Evolutionary conservation across 257 asterid genomes (phyloP), one percentile per base, ranked within the genome.

Genomic region (Craterostigma plantagineum): DNA sequence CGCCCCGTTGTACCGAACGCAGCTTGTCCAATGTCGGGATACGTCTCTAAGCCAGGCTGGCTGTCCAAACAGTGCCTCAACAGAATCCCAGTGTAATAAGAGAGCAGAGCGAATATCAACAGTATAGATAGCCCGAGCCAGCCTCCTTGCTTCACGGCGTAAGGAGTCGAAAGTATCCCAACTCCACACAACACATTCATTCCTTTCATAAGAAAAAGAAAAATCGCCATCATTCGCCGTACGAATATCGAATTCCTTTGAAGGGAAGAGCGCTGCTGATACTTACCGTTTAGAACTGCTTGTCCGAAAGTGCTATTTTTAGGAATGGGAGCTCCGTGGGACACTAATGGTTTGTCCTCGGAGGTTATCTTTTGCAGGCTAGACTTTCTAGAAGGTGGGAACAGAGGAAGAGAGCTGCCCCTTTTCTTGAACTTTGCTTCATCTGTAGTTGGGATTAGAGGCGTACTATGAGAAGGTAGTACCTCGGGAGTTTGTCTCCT

Each of bases 21-120:
- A 18, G 94, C 99, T 65, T 83, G 92, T 50, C 99, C 99, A 43
- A 90, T 80, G 57, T 90, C 99, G 0, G 99, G 99, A 48, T 90
- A 90, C 1, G 99, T 90, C 49, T 71, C 91, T 8, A 90, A 91
- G 23, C 94, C 99, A 0, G 95, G 99, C 59, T 70, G 71, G 63
- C 96, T 90, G 64, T 90, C 99, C 69, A 83, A 67, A 60, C 99
- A 83, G 49, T 30, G 43, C 33, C 92, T 65, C n/a, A 83, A 63
- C 43, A 90, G 96, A 53, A 90, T 66, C 44, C 99, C 96, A 10
- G 99, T 90, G 70, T 90, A 83, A 51, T 50, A 82, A 38, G 99
- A 83, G 49, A 90, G 87, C 35, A 71, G 1, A 34, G 87, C 92
- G 34, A 67, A 90, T 39, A 83, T 57, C 11, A 90, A 47, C 49